Percentiles rank a stretch among this genome's conserved stretches.
These are phyloP conservation scores for Collybiopsis luxurians DNA, from an alignment of 768 basidiomycete genomes.

Conservation along the genomic window DNA sequence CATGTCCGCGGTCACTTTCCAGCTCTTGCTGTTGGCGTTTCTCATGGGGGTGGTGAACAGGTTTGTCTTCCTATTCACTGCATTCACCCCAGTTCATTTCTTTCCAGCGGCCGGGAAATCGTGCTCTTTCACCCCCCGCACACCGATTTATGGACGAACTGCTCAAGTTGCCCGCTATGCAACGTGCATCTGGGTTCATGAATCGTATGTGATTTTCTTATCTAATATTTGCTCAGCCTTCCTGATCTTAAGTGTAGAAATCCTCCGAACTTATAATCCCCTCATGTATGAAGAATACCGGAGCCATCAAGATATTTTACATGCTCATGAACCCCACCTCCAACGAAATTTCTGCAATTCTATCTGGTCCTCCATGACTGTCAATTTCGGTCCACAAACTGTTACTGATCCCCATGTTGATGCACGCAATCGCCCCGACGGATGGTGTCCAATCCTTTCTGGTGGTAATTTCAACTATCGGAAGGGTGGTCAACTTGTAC, in stretches of 20 bases:
- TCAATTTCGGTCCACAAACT: background rate
- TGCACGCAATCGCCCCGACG: background rate
- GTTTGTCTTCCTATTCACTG: background rate
- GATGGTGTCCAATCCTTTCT: background rate
- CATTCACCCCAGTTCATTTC: background rate
- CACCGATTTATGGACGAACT: background rate
- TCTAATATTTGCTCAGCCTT: background rate
- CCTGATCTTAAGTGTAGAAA: background rate
- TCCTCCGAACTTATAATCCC: background rate
- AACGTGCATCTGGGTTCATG: background rate
- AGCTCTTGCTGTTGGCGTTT: background rate
- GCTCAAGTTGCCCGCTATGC: background rate
- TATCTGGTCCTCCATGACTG: background rate
- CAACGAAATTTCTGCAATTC: background rate
- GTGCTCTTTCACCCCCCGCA: background rate
- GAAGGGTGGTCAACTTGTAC: background rate
- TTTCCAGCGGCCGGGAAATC: background rate
- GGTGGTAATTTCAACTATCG: background rate
- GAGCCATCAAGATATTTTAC: background rate
- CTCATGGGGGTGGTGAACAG: background rate
- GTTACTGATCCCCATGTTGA: background rate
- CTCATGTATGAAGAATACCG: background rate
- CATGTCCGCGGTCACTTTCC: background rate
- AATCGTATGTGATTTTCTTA: background rate
- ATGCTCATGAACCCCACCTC: background rate